Conservation (phyloP, 352 stramenopile species). For the Pythium insidiosum region DNA sequence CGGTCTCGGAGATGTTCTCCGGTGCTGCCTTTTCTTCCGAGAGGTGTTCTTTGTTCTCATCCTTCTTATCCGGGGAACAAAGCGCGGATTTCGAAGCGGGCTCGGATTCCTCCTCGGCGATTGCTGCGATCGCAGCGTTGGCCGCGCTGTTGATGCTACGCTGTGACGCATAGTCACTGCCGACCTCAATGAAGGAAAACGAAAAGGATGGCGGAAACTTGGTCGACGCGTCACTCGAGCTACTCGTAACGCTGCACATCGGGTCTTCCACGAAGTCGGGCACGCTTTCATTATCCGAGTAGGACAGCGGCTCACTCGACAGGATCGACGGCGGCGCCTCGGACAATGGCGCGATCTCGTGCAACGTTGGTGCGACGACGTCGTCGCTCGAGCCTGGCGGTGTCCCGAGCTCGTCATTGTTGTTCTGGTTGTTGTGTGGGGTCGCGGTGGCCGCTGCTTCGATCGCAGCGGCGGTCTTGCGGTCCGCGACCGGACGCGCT, state of each 20-base stretch:
- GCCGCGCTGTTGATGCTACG: conserved; percentile 3
- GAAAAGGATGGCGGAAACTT: conserved; percentile 36
- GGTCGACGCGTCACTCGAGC: conserved; percentile 4
- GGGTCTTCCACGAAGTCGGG: conserved; percentile 30
- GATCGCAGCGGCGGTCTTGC: neutral
- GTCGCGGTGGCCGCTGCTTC: neutral
- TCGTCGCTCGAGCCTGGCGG: neutral
- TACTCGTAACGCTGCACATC: conserved; percentile 9
- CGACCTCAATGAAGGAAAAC: conserved; percentile 69
- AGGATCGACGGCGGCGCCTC: conserved; percentile 2
- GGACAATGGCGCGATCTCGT: neutral
- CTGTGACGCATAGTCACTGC: conserved; percentile 6
- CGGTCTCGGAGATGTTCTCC: too few relatives aligned
- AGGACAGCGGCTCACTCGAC: too few relatives aligned
- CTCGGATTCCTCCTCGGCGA: conserved; percentile 10
- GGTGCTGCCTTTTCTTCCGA: neutral
- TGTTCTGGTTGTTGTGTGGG: neutral
- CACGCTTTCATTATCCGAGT: conserved; percentile 46
- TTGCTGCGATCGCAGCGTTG: conserved; percentile 9
- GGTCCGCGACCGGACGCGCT: neutral
- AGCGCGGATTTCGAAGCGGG: too few relatives aligned
- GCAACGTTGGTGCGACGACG: neutral
- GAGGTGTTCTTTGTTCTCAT: neutral
- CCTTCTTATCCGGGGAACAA: neutral
- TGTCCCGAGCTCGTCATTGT: too few relatives aligned